Evolutionary conservation across 1,284 basidiomycete genomes (phyloP).

Genomic region (Trichosporon sp.): DNA sequence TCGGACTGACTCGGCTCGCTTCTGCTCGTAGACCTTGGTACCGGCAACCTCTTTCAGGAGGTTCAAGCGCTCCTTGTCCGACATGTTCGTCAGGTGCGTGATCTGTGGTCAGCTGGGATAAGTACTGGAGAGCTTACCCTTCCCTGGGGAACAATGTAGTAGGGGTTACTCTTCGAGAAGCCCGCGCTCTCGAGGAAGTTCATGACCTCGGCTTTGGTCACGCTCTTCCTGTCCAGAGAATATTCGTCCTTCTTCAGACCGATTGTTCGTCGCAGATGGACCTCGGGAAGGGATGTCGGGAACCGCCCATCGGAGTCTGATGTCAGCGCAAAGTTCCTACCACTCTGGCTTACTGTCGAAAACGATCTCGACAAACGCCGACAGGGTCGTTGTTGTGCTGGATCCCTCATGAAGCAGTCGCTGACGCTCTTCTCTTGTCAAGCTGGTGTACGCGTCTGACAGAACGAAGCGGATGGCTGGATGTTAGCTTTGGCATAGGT

Average conservation of each 20-base stretch:
- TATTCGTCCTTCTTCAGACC: conserved; percentile 99
- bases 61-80: conserved; percentile 88
- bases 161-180: conserved; percentile 95
- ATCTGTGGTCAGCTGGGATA: conserved; percentile 58
- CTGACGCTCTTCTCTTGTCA: conserved; percentile 89
- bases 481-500: conserved; percentile 2
- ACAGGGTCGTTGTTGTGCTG: conserved; percentile 79
- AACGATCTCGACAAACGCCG: conserved; percentile 83
- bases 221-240: conserved; percentile 84
- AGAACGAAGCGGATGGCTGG: conserved; percentile 92
- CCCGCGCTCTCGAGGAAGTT: conserved; percentile 91
- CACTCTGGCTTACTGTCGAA: conserved; percentile 61
- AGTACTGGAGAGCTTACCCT: conserved; percentile 60
- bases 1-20: conserved; percentile 81
- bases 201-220: conserved; percentile 95
- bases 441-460: conserved; percentile 93
- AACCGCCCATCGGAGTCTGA: conserved; percentile 70
- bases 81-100: conserved; percentile 93
- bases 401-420: conserved; percentile 89
- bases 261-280: conserved; percentile 85
- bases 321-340: conserved; percentile 4
- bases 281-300: conserved; percentile 77
- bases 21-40: conserved; percentile 96
- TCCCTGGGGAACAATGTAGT: conserved; percentile 98
- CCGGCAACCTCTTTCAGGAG: conserved; percentile 97